Base-by-base conservation (phyloP, 139 green algal species). In the Ettlia oleoabundans region DNA sequence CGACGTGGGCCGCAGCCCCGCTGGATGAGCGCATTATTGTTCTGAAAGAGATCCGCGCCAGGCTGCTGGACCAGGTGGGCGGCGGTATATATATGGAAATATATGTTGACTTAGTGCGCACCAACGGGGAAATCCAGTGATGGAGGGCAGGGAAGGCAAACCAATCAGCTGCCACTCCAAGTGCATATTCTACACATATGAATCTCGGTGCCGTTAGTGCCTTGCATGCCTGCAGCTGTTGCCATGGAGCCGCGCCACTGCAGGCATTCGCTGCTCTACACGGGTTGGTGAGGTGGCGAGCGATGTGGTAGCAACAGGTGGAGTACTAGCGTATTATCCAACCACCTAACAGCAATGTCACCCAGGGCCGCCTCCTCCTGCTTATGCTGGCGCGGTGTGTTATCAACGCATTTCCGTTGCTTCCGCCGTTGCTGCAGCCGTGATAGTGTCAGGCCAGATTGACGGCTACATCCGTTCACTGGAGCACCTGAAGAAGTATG, bases 21-120 rank as follows among this genome's bases (percentile, higher is more conserved):
- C 40, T 82, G 2, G 30, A 47, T 30, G 42, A 75, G 15, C 64
- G 65, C n/a, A 75, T 82, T 9, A 30, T 33, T 3, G 13, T 76
- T 4, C 77, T 82, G 8, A 65, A 75, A 26, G 77, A 82, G 33
- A 72, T 82, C 24, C 19, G 42, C 6, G 42, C 22, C 32, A 21
- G 63, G 13, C 15, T 82, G 4, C 43, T 76, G 63, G 63, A 82
- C 63, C 43, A 82, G 43, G 40, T 47, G n/a, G n/a, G n/a, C n/a
- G n/a, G n/a, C n/a, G n/a, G n/a, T n/a, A n/a, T n/a, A n/a, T n/a
- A n/a, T n/a, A n/a, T n/a, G n/a, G n/a, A n/a, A n/a, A n/a, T n/a
- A n/a, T n/a, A n/a, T n/a, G n/a, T n/a, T n/a, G n/a, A n/a, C n/a
- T n/a, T n/a, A n/a, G n/a, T n/a, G n/a, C n/a, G n/a, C n/a, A n/a